Evolutionary conservation across 2,329 filamentous ascomycete genomes (phyloP), one percentile per base, ranked within the genome.

Genomic region (Rachicladosporium sp.): DNA sequence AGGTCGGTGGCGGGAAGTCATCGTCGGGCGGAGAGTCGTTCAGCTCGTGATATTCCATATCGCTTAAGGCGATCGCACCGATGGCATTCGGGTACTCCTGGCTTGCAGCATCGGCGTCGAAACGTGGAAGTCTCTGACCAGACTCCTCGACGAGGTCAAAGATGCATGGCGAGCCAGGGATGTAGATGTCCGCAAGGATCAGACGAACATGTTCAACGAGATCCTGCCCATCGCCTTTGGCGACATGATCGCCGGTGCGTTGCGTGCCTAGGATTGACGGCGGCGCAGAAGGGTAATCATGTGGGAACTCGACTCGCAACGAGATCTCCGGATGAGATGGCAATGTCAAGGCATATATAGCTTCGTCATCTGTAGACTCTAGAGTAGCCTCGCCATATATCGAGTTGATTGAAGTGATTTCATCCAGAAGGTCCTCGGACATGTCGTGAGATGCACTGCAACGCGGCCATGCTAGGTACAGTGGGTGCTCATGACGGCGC

Each of bases 61-160:
- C 15, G 15, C 15, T 19, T 19, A 19, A 19, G 15, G 15, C 15
- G 15, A 19, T 19, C 15, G 15, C 15, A 15, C 31, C 36, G 34
- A 32, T 35, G 36, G 31, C 35, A 33, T 31, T 31, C 36, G 34
- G 31, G 31, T 19, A 35, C 40, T 32, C 37, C 31, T 11, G 6
- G 23, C 23, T 10, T 33, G 5, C 31, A 33, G 40, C 13, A 31
- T 51, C 48, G 35, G 50, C 37, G 47, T 52, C 49, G 50, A 56
- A 47, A 41, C 55, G 48, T 47, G 57, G 47, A 58, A 61, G 53
- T 36, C 50, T 57, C 49, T 50, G 43, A 8, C 38, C 45, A 31
- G 56, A 42, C 39, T 60, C 74, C 49, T 94, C 88, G 30, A 95
- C 71, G n/a, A 93, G 72, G 56, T 95, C 89, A 53, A 88, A 98